Evolutionary conservation across 2,329 filamentous ascomycete genomes (phyloP), one percentile per base, ranked within the genome.

Genomic region (Aureobasidium musti): DNA sequence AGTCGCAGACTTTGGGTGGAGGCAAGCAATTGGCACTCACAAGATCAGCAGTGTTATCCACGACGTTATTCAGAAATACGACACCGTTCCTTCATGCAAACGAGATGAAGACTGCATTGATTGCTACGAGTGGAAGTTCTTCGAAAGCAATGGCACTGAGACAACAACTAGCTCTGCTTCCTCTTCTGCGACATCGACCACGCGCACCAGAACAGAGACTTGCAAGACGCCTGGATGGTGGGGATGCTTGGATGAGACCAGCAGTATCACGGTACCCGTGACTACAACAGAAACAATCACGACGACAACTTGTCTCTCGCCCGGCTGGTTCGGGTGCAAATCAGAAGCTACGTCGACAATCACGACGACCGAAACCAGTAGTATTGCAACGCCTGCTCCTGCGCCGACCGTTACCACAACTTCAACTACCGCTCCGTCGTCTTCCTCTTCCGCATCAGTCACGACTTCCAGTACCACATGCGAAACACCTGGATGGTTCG

Each of bases 181-280:
- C 0, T 82, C 76, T 0, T 82, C 86, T 1, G 82, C 80, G 3
- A 83, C 84, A 0, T 85, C 84, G 1, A 83, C 84, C 1, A 71
- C 76, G 0, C 76, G 75, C 6, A 92, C 89, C 1, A 84, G 92
- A 52, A 97, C 93, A 0, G 87, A 89, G 65, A 97, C 92, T 0
- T 97, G 93, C 79, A 85, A 95, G 77, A 97, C 93, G 1, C 93
- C 93, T 33, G 92, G 93, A 5, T 97, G 93, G 93, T 96, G 89
- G 89, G 91, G 91, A 19, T 92, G 87, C 74, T 79, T 91, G 45
- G 89, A 91, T 70, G 84, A 88, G 76, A 83, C 83, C 2, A 89
- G 87, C 0, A 82, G 78, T 0, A 77, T 74, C 7, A 73, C 75
- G 0, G 49, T 54, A 19, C 61, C 61, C 5, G 49, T 45, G 23